phyloP scores from a whole-genome alignment of 2,329 filamentous ascomycete genomes.

The Colletotrichum spinosum region DNA sequence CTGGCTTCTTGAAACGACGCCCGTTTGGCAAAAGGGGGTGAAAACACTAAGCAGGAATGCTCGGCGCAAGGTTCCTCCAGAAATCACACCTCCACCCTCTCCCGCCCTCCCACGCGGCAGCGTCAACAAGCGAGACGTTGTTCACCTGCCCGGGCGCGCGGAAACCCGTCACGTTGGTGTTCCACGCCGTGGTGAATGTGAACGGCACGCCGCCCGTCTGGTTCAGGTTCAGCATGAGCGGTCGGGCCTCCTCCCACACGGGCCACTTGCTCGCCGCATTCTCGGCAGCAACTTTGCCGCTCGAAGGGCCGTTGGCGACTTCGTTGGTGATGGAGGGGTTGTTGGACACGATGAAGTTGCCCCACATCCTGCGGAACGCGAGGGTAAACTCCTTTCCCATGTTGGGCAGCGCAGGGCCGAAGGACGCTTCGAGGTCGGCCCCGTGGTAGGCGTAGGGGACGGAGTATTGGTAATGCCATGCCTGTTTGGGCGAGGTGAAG shows the following conservation, averaged over 20 bases:
- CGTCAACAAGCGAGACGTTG: conserved; percentile 54
- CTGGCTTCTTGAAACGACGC: too few relatives aligned
- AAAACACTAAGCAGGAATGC: conserved; percentile 12
- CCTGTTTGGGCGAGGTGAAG: conserved; percentile 43
- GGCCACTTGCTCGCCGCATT: conserved; percentile 47
- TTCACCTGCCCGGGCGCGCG: conserved; percentile 47
- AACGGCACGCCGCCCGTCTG: conserved; percentile 54
- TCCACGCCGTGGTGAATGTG: conserved; percentile 29
- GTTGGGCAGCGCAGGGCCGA: conserved; percentile 44
- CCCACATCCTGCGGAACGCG: conserved; percentile 57
- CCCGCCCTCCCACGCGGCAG: conserved; percentile 59
- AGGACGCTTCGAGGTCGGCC: conserved; percentile 51
- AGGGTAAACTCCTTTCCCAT: conserved; percentile 43
- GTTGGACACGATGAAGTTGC: conserved; percentile 57
- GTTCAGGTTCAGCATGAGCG: conserved; percentile 58
- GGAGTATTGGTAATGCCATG: conserved; percentile 63
- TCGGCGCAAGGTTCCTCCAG: conserved; percentile 46
- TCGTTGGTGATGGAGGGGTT: conserved; percentile 52
- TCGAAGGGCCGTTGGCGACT: conserved; percentile 43
- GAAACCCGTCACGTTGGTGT: conserved; percentile 42
- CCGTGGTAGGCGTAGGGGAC: conserved; percentile 54
- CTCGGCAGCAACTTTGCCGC: conserved; percentile 45
- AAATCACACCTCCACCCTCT: conserved; percentile 59
- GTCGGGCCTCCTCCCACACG: conserved; percentile 45
- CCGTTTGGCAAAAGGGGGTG: too few relatives aligned